Evolutionary conservation across 345 rosid genomes (phyloP), one percentile per base, ranked within the genome.

Genomic region (Eutrema japonicum): DNA sequence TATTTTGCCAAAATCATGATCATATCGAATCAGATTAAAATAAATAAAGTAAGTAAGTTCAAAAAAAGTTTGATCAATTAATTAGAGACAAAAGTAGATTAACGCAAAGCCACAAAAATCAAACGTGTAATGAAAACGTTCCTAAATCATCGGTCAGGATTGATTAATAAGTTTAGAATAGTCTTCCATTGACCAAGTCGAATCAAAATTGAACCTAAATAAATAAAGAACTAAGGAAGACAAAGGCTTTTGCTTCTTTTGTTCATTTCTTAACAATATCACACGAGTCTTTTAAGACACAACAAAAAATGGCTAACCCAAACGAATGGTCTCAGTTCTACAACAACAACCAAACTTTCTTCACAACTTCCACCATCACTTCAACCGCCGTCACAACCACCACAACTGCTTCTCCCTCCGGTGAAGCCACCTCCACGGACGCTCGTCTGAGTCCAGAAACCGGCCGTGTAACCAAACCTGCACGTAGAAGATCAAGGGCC

Each of bases 401-500:
- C 14, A 30, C 75, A 1, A 45, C 76, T 7, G 60, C 68, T 22
- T 37, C 64, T 40, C 46, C 64, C 47, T 38, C 64, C 36, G 70
- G 59, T 4, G 73, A 51, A 8, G 68, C 71, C 32, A 38, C 76
- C 43, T 71, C 82, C 9, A 64, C 56, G 2, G 57, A 71, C 8
- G 30, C 62, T 18, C 84, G 71, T 57, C 74, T 89, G 50, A 87
- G 82, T 70, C 95, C 96, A 1, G 96, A 88, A 46, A 57, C 64
- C 2, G 96, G 96, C 7, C 85, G 99, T 2, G 92, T 95, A 2
- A 52, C 93, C 8, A 92, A 87, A 82, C 96, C 97, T 2, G 56
- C 79, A 9, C 89, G 99, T n/a, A 78, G 93, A 73, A 79, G 99
- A 62, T 87, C 96, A 2, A 85, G 99, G 72, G 99, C 99, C 3